Evolutionary conservation across 257 asterid genomes (phyloP), one percentile per base, ranked within the genome.

Genomic region (Primulina tabacum): DNA sequence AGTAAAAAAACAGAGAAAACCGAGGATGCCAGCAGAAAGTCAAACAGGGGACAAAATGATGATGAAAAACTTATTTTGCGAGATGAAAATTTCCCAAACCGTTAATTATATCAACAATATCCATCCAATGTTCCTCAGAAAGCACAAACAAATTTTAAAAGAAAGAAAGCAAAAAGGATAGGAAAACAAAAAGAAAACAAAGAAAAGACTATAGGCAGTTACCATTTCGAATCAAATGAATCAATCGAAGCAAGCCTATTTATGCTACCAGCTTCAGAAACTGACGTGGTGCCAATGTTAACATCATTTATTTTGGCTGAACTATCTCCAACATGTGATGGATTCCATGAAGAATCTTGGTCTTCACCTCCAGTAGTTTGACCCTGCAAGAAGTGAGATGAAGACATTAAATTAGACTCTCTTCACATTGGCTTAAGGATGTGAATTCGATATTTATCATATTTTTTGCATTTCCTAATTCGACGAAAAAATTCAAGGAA

Each of bases 211-310:
- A 4, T 16, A 16, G 14, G 57, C 5, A 60, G 84, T 74, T 73
- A 91, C 99, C 99, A 94, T 85, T 88, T 91, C 61, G 99, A 94
- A 72, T 94, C 99, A 26, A 91, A 91, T 62, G 99, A 94, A 76
- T 94, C 99, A 10, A 94, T 94, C 3, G 99, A 91, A 57, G 99
- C 97, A 55, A 94, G 98, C 79, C 96, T 86, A 69, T 98, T 94
- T 74, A 94, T 64, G 83, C 92, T 94, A 64, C 85, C 90, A 64
- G 85, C 71, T 75, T 85, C 96, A 8, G 94, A 86, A 78, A 85
- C 79, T 29, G 89, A 79, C 9, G 87, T 37, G 43, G 81, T 73
- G 52, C 70, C 87, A 65, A 79, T 82, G 62, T 82, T 88, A 71
- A 86, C 97, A 52, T 87, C 96, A 17, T 67, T 76, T 67, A 78